Evolutionary conservation across 1,284 basidiomycete genomes (phyloP).

Genomic region (Melanopsichium pennsylvanicum): DNA sequence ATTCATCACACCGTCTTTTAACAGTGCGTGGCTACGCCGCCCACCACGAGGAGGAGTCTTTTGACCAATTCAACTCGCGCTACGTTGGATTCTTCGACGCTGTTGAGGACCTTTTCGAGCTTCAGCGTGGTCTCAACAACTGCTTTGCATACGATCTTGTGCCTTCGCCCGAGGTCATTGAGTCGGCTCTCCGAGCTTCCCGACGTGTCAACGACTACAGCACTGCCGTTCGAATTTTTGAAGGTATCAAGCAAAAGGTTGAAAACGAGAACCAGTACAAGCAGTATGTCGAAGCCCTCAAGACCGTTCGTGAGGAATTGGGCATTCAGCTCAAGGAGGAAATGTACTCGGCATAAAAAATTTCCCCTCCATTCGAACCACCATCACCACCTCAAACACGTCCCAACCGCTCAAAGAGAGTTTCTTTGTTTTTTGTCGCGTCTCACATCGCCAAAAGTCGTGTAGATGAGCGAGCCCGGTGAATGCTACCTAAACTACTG

Average conservation of each 20-base stretch:
- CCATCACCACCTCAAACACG: too few relatives aligned
- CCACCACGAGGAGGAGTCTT: constrained; percentile 78
- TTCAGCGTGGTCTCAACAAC: constrained; percentile 89
- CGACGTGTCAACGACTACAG: constrained; percentile 95
- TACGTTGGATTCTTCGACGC: constrained; percentile 92
- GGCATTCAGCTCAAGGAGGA: constrained; percentile 62
- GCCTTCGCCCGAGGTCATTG: constrained; percentile 85
- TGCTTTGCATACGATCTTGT: constrained; percentile 99
- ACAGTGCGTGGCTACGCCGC: constrained; percentile 59
- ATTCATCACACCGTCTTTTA: too few relatives aligned
- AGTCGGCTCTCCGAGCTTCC: constrained; percentile 86
- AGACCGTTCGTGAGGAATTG: constrained; percentile 59
- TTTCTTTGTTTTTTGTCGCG: too few relatives aligned
- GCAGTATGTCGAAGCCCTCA: constrained; percentile 64
- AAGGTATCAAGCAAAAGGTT: constrained; percentile 67
- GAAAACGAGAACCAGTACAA: constrained; percentile 64
- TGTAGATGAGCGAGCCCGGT: too few relatives aligned
- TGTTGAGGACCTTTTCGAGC: constrained; percentile 92
- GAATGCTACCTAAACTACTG: too few relatives aligned
- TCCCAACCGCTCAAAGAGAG: too few relatives aligned
- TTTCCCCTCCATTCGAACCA: background rate
- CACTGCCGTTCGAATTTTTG: constrained; percentile 93
- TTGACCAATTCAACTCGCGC: constrained; percentile 90
- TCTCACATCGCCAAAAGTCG: too few relatives aligned
- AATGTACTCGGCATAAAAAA: constrained; percentile 49